Base-by-base conservation (phyloP, 1,139 yeast genomes). In the Debaryomyces nepalensis region DNA sequence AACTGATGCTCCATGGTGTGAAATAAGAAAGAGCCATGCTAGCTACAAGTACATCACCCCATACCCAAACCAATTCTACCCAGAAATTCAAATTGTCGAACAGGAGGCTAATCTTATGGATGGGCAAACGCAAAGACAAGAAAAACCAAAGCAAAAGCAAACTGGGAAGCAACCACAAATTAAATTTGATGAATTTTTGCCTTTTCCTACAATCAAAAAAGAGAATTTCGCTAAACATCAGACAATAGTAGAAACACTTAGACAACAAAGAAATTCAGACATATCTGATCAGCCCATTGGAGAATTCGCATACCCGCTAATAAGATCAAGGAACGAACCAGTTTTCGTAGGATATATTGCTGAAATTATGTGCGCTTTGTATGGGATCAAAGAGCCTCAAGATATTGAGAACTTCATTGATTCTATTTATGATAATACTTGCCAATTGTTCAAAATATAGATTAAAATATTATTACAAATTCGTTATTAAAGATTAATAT, bases 1-100 rank as follows among this genome's bases (percentile, higher is more conserved):
- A 61, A 91, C 98, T 0, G 98, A 93, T 65, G 91, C 98, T 1
- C 99, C 99, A 1, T 93, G 99, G 99, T 93, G 99, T 66, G 98
- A 91, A 57, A 81, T 93, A 32, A 74, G 95, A 44, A 87, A 81
- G 49, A 76, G 95, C 6, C 97, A 89, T 59, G 90, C 91, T 2
- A 79, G 95, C 12, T 81, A 79, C 61, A 68, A 78, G 49, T 76
- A 67, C 49, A 57, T 87, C 20, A 62, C 79, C 0, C 57, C 68
- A 4, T 77, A 80, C 46, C 87, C 87, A 1, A 81, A 77, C 53
- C 65, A 59, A 16, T 79, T 70, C 44, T 81, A 79, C 49, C 87
- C 87, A 1, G 62, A 66, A 37, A 41, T 70, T 4, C 42, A 43
- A 27, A 34, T 14, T n/a, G 33, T 45, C 4, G 38, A 39, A 26